phyloP scores from a whole-genome alignment of 2,329 filamentous ascomycete genomes.

The Alternaria sp. region DNA sequence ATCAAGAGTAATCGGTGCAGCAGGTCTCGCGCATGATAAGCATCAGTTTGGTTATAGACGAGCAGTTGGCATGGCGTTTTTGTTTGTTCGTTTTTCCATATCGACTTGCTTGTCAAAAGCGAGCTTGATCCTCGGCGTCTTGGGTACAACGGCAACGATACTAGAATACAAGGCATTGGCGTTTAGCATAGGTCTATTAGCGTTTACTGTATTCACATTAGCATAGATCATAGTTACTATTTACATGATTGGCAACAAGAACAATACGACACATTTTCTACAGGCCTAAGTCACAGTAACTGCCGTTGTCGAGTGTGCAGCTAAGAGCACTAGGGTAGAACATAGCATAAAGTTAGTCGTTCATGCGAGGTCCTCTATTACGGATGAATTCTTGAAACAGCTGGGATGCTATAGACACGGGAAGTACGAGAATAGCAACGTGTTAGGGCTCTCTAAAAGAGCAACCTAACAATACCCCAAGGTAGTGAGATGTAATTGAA shows the following conservation, averaged over 20 bases:
- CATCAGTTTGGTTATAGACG: neutral
- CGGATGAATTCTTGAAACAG: conserved; percentile 3
- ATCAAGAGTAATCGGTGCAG: conserved; percentile 10
- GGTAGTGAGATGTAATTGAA: neutral
- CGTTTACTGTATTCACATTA: neutral
- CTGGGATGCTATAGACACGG: neutral
- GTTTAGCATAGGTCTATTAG: conserved; percentile 2
- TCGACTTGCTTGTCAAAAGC: neutral
- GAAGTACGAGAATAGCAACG: conserved; percentile 1
- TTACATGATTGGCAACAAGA: neutral
- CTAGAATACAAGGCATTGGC: neutral
- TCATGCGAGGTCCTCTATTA: conserved; percentile 7
- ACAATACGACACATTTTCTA: neutral
- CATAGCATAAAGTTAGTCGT: conserved; percentile 5
- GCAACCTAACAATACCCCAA: neutral
- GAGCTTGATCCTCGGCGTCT: conserved; percentile 5
- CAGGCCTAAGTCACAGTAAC: neutral
- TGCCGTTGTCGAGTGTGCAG: neutral
- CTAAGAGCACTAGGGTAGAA: neutral
- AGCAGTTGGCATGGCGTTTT: neutral
- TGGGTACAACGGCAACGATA: conserved; percentile 1
- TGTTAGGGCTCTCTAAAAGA: neutral
- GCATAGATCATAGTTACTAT: neutral
- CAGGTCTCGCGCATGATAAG: neutral
- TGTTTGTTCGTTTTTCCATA: neutral